These are phyloP conservation scores for Leptographium flavum DNA, from an alignment of 2,329 filamentous ascomycete species.

Conservation along the genomic window DNA sequence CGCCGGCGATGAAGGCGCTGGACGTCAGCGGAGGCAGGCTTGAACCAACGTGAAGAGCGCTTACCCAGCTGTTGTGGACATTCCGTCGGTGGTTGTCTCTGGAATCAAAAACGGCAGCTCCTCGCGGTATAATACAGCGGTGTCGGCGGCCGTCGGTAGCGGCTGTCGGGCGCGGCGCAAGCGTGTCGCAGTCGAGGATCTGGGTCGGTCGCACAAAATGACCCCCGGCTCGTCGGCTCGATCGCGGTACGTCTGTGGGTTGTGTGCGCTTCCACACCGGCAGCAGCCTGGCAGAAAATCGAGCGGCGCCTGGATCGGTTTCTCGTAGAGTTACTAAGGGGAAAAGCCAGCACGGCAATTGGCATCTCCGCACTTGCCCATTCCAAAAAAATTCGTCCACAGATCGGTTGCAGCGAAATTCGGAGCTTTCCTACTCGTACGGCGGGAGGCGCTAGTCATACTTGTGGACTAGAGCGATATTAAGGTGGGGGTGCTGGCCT, in stretches of 20 bases:
- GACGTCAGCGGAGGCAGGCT: not conserved
- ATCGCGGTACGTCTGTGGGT: not conserved
- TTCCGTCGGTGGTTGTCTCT: not conserved
- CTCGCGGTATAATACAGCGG: too few relatives aligned
- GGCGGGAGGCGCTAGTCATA: too few relatives aligned
- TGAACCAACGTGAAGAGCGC: not conserved
- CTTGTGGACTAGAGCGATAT: too few relatives aligned
- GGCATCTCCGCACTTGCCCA: not conserved
- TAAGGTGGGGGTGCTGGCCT: not conserved
- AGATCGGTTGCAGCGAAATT: conserved; percentile 2
- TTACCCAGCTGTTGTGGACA: conserved; percentile 12
- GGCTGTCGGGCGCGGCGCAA: too few relatives aligned
- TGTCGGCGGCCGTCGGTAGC: too few relatives aligned
- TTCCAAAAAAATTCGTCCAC: conserved; percentile 4
- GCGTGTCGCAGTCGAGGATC: too few relatives aligned
- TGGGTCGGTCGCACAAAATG: too few relatives aligned
- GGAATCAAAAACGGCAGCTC: too few relatives aligned
- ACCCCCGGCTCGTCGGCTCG: too few relatives aligned
- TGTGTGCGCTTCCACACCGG: not conserved
- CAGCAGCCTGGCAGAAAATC: too few relatives aligned
- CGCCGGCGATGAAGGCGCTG: conserved; percentile 86
- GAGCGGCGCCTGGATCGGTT: too few relatives aligned
- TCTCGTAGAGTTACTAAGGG: not conserved
- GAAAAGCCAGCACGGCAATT: not conserved
- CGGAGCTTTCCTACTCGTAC: not conserved